phyloP scores from a whole-genome alignment of 1,284 basidiomycete species.

The Uromyces viciae-fabae region DNA sequence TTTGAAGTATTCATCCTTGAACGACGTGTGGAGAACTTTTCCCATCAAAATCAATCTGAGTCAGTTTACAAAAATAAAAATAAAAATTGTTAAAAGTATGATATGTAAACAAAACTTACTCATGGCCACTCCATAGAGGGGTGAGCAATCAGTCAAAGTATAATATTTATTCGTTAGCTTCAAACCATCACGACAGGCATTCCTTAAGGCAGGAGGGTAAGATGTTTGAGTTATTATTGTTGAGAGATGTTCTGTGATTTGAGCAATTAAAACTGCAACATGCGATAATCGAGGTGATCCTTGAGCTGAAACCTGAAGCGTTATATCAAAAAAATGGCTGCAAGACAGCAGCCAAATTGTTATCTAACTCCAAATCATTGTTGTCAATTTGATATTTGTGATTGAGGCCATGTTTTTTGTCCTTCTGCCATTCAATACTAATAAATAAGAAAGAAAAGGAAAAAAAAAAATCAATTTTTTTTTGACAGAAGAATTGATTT shows the following conservation, averaged over 20 bases:
- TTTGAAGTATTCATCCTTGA: slow-evolving; percentile 4
- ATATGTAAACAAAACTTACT: no score
- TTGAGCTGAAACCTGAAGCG: neutral
- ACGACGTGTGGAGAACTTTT: neutral
- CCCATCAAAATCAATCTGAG: neutral
- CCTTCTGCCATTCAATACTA: neutral
- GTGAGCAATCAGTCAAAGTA: no score
- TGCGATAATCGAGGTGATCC: neutral
- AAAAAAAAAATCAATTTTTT: neutral
- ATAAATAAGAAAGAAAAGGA: neutral
- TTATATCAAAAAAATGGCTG: neutral
- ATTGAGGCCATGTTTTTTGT: neutral
- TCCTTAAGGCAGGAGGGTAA: neutral
- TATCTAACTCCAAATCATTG: neutral
- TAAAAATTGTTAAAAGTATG: neutral
- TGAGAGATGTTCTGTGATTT: neutral
- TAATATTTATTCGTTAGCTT: neutral
- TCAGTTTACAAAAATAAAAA: neutral
- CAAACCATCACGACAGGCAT: neutral
- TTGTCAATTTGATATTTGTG: neutral
- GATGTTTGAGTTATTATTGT: neutral
- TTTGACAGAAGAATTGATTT: neutral
- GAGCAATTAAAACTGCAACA: neutral
- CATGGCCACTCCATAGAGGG: no score
- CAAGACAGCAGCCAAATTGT: neutral